Percentiles rank a stretch among this genome's conserved stretches.
These are phyloP conservation scores for Mrakia gelida DNA, from an alignment of 768 basidiomycete species.

Conservation along the genomic window DNA sequence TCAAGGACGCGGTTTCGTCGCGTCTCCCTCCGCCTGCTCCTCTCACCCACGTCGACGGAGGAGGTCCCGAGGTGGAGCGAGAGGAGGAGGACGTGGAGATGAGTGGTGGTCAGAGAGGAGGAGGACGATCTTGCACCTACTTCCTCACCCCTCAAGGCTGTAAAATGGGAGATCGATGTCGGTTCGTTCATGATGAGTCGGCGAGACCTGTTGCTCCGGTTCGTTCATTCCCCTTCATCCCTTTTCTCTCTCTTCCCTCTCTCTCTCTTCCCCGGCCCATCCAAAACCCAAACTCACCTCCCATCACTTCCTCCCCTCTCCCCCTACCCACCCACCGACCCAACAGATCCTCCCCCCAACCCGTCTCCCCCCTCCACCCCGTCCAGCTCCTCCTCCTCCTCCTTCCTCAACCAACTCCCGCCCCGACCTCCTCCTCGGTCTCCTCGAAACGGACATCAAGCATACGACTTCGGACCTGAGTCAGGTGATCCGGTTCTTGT, in stretches of 20 bases:
- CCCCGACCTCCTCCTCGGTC: slow-evolving; percentile 47
- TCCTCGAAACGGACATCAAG: slow-evolving; percentile 78
- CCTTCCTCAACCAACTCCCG: not conserved
- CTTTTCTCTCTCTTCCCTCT: not conserved
- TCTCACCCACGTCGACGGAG: slow-evolving; percentile 2
- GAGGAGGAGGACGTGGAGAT: not conserved
- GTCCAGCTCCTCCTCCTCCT: not conserved
- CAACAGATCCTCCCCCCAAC: not conserved
- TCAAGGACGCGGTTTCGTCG: slow-evolving; percentile 40
- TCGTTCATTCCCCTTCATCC: not conserved
- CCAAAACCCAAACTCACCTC: too few species aligned
- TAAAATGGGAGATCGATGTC: slow-evolving; percentile 20
- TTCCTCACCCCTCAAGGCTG: slow-evolving; percentile 22
- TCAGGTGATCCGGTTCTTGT: slow-evolving; percentile 84
- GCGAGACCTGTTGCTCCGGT: not conserved
- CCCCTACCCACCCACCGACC: too few species aligned
- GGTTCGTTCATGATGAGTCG: slow-evolving; percentile 14
- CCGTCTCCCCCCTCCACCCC: too few species aligned
- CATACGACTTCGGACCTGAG: slow-evolving; percentile 86
- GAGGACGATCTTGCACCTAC: slow-evolving; percentile 16
- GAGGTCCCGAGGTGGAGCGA: not conserved
- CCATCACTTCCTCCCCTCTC: not conserved
- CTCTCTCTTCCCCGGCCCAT: not conserved
- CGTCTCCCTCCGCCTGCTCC: slow-evolving; percentile 28
- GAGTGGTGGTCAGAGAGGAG: too few species aligned